These are phyloP conservation scores for Aspergillus ruber DNA, from an alignment of 2,329 filamentous ascomycete genomes.

Conservation along the genomic window DNA sequence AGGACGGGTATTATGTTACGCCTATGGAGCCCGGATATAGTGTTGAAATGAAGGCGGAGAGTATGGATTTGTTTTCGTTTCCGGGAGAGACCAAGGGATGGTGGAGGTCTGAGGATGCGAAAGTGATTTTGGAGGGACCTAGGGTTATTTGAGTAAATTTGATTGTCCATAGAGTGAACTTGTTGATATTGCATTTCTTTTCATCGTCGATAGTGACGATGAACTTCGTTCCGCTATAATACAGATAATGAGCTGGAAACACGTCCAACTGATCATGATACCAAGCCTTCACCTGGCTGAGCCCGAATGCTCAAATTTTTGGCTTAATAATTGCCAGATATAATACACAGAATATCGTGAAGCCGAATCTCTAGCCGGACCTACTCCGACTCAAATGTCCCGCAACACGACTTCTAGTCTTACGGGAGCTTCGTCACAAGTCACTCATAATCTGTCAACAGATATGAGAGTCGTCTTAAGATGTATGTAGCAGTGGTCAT, in stretches of 20 bases:
- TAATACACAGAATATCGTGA: no score
- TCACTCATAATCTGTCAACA: background rate
- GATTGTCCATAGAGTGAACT: no score
- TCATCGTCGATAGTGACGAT: background rate
- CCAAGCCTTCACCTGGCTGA: background rate
- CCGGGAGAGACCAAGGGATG: conserved; percentile 76
- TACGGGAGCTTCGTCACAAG: no score
- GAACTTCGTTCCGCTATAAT: background rate
- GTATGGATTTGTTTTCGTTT: conserved; percentile 73
- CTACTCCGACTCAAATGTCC: no score
- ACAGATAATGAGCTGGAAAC: conserved; percentile 1
- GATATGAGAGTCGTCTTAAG: background rate
- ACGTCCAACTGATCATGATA: background rate
- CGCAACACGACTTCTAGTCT: no score
- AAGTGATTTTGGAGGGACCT: conserved; percentile 59
- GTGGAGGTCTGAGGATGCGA: conserved; percentile 80
- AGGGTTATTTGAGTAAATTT: conserved; percentile 12
- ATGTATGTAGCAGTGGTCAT: background rate
- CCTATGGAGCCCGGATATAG: conserved; percentile 78
- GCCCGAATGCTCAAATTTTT: background rate
- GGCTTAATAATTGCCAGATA: background rate
- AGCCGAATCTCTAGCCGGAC: no score
- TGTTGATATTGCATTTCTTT: background rate
- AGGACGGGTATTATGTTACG: conserved; percentile 82
- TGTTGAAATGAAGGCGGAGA: conserved; percentile 86